Percentiles rank a stretch among this genome's conserved stretches.
Conservation (phyloP, 2,329 filamentous ascomycete species). For the Fusarium sp. region DNA sequence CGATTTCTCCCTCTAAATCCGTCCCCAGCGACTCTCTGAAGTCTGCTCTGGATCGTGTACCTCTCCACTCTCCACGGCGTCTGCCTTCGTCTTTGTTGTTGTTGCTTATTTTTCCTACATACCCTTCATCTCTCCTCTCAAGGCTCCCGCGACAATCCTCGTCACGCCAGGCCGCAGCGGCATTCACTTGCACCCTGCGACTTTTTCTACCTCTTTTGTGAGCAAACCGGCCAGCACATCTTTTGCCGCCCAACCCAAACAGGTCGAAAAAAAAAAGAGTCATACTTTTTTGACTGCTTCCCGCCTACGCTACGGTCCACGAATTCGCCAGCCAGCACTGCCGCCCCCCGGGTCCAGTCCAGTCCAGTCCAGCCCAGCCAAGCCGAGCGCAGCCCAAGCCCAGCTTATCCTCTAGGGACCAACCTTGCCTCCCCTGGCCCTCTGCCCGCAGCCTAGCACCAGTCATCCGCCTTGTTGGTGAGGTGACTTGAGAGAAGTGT, state of each 20-base stretch:
- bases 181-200: constrained; percentile 66
- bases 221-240: constrained; percentile 18
- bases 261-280: constrained; percentile 28
- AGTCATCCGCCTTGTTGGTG: constrained; percentile 24
- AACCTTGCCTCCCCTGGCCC: constrained; percentile 39
- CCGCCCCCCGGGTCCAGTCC: constrained; percentile 33
- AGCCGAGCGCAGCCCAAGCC: constrained; percentile 38
- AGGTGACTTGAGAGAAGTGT: constrained; percentile 41
- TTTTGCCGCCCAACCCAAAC: constrained; percentile 36
- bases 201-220: constrained; percentile 29
- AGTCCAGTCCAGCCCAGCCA: constrained; percentile 37
- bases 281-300: constrained; percentile 3
- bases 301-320: constrained; percentile 19
- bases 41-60: constrained; percentile 61
- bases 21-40: constrained; percentile 65
- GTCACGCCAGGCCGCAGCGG: constrained; percentile 54
- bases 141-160: constrained; percentile 13
- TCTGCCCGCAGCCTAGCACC: constrained; percentile 23
- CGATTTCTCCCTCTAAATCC: constrained; percentile 63
- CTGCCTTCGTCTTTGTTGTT: constrained; percentile 46
- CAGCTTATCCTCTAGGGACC: constrained; percentile 28
- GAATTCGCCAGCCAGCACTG: constrained; percentile 37
- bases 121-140: constrained; percentile 6
- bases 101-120: constrained; percentile 29
- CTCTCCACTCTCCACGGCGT: constrained; percentile 55